Base-by-base conservation (phyloP, 805 yeast species). In the Saccharomyces eubayanus region DNA sequence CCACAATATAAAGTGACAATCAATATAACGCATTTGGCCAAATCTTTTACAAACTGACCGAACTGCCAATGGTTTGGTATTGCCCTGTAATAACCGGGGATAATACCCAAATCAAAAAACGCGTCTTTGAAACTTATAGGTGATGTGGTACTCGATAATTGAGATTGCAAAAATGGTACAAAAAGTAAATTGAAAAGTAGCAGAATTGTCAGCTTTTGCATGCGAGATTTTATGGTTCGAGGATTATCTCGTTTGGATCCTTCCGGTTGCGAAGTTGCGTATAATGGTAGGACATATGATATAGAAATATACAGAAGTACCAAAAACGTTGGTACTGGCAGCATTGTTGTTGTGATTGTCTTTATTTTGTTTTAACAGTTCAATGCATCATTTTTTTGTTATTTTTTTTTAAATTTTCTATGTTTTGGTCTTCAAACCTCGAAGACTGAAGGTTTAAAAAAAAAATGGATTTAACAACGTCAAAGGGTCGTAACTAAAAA, bases 241-340 rank as follows among this genome's bases (percentile, higher is more conserved):
- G 70, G 71, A 51, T 68, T 68, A 57, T 68, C 70, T 52, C 72
- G 56, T 11, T 64, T 63, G 11, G 57, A 24, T 53, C 58, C 5
- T 53, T 57, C 43, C 10, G 43, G 43, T 36, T 16, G 24, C 0
- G 62, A 53, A 3, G 67, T 52, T 1, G 61, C 28, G 46, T 68
- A 64, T 14, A 68, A 40, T 9, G 61, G 65, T 4, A 55, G 54
- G 4, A 67, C 69, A 53, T 68, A 68, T 3, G 70, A 66, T 12
- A 46, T 47, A 0, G 71, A 62, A 2, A 65, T 55, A 51, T 65
- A 67, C 1, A 62, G 52, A 6, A 57, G 51, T 20, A 61, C 27
- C 11, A 30, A n/a, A 46, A 49, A 48, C 27, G 40, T 36, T 6
- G 43, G 24, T 16, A 36, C 9, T 36, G 21, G 43, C 12, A 36